Evolutionary conservation across 805 yeast genomes (phyloP).

Genomic region (Hanseniaspora thailandica): DNA sequence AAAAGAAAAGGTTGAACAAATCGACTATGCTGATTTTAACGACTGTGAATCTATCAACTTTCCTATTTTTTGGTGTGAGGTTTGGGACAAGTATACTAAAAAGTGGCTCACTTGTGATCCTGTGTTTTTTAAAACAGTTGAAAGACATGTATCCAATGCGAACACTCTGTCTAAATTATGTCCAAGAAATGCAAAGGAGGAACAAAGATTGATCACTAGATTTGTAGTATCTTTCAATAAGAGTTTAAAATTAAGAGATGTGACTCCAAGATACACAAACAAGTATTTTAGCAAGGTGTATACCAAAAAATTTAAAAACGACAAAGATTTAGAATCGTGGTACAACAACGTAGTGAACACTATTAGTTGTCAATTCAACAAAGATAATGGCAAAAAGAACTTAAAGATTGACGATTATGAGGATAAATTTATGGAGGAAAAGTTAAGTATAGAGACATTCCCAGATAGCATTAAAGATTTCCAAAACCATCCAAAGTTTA

Average conservation of each 20-base stretch:
- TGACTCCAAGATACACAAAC: slow-evolving; percentile 67
- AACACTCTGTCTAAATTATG: slow-evolving; percentile 46
- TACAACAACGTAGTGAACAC: slow-evolving; percentile 34
- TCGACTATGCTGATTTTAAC: slow-evolving; percentile 1
- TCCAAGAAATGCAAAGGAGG: slow-evolving; percentile 51
- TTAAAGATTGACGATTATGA: slow-evolving; percentile 30
- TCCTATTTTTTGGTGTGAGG: slow-evolving; percentile 90
- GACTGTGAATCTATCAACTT: slow-evolving; percentile 25
- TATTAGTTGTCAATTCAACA: slow-evolving; percentile 18
- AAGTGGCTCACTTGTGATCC: slow-evolving; percentile 87
- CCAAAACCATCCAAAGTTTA: slow-evolving; percentile 76
- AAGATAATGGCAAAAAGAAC: slow-evolving; percentile 17
- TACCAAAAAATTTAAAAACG: slow-evolving; percentile 57
- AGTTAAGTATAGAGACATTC: slow-evolving; percentile 69
- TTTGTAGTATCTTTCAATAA: slow-evolving; percentile 73
- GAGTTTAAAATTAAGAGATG: slow-evolving; percentile 57
- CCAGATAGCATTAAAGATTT: slow-evolving; percentile 77
- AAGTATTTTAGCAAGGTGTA: slow-evolving; percentile 57
- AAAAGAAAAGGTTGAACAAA: slow-evolving; percentile 12
- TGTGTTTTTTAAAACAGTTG: slow-evolving; percentile 49
- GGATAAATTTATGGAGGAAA: slow-evolving; percentile 28
- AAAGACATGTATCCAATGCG: slow-evolving; percentile 39
- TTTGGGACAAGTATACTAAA: slow-evolving; percentile 64
- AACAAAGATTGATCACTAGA: slow-evolving; percentile 38
- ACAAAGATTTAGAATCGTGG: slow-evolving; percentile 50